Percentiles rank a stretch among this genome's conserved stretches.
Conservation (phyloP, 345 rosid genomes). For the Syzygium aqueum region DNA sequence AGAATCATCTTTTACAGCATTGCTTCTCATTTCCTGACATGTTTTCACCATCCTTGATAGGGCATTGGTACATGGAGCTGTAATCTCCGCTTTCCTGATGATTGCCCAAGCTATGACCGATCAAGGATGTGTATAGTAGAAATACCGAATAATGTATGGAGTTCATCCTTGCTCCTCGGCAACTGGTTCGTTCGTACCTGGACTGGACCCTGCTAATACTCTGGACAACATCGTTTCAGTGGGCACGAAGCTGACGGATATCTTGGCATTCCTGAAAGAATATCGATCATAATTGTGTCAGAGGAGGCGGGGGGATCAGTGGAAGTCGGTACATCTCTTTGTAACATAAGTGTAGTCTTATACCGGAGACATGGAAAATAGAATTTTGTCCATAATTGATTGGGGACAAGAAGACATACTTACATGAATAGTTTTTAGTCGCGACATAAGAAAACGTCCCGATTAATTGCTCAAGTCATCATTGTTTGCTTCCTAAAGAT, state of each 20-base stretch:
- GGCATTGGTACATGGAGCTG: conserved; percentile 82
- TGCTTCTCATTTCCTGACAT: background rate
- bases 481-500: background rate
- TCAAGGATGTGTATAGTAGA: conserved; percentile 83
- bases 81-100: conserved; percentile 79
- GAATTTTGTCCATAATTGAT: background rate
- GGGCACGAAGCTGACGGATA: background rate
- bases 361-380: background rate
- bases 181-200: background rate
- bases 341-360: background rate
- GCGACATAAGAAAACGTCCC: background rate
- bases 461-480: background rate
- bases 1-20: background rate
- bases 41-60: conserved; percentile 26
- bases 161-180: background rate
- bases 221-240: background rate
- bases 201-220: background rate
- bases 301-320: background rate
- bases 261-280: background rate
- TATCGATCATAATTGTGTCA: background rate
- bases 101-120: conserved; percentile 98
- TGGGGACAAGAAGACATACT: background rate
- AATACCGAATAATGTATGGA: background rate
- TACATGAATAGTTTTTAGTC: background rate
- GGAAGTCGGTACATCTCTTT: background rate